phyloP scores from a whole-genome alignment of 306 rosid genomes.

The Rosa chinensis region DNA sequence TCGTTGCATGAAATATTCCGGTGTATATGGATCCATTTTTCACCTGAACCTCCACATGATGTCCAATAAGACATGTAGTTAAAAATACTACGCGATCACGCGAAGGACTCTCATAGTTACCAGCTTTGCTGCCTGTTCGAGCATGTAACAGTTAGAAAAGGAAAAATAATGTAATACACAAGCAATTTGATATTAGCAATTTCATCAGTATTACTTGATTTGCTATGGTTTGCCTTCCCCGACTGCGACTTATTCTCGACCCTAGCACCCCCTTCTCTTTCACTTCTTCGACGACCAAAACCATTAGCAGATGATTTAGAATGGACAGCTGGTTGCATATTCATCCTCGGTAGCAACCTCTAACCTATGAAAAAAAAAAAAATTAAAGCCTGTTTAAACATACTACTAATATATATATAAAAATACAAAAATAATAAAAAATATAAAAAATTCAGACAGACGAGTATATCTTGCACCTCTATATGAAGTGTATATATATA shows the following conservation, averaged over 20 bases:
- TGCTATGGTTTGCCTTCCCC: slow-evolving; percentile 65
- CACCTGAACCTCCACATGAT: slow-evolving; percentile 92
- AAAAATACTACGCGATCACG: slow-evolving; percentile 72
- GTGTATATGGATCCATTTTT: slow-evolving; percentile 84
- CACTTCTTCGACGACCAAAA: slow-evolving; percentile 79
- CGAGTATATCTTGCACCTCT: not conserved
- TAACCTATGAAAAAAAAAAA: slow-evolving; percentile 30
- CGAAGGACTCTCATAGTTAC: slow-evolving; percentile 61
- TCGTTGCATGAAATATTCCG: slow-evolving; percentile 88
- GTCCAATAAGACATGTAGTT: slow-evolving; percentile 77
- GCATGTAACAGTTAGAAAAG: slow-evolving; percentile 37
- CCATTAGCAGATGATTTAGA: slow-evolving; percentile 77
- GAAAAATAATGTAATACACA: slow-evolving; percentile 22
- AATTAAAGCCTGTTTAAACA: not conserved
- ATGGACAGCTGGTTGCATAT: slow-evolving; percentile 60
- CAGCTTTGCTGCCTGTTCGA: slow-evolving; percentile 55
- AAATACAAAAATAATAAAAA: not conserved
- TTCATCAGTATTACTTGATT: slow-evolving; percentile 54
- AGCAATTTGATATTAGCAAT: not conserved
- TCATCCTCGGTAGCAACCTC: slow-evolving; percentile 65
- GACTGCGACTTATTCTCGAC: slow-evolving; percentile 54
- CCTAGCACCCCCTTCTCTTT: slow-evolving; percentile 62
- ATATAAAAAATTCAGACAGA: not conserved
- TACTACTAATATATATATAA: slow-evolving; percentile 7
- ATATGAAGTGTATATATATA: not conserved